Evolutionary conservation across 1,284 basidiomycete species (phyloP), one percentile per base, ranked within the genome.

Genomic region (Volvariella surrecta): DNA sequence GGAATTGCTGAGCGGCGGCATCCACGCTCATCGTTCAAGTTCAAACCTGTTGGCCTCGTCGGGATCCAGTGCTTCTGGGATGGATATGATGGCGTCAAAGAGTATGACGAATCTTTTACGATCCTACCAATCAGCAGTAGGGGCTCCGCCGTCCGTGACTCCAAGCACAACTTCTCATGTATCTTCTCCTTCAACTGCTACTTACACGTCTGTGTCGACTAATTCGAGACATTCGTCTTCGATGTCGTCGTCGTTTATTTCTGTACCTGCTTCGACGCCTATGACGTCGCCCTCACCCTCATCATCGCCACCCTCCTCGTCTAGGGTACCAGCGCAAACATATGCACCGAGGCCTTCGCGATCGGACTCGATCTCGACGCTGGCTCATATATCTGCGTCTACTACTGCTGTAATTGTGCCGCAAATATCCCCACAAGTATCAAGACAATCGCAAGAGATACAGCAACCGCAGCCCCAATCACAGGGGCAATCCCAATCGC

Each of bases 121-220:
- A 32, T 50, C 44, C 21, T 52, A 52, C 50, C 50, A 21, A n/a
- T 40, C 32, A 39, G 28, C 30, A 43, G 47, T 47, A 53, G 53
- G 49, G 6, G 24, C 11, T 28, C 11, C 24, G 11, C 11, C 24
- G 11, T 28, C 24, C 6, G 24, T 11, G 24, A 28, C 24, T 6
- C 38, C 40, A 30, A 43, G 45, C 37, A 30, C 50, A 3, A 43
- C 40, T 17, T 47, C 50, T n/a, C 43, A 47, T 7, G 45, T 49
- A 32, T 45, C 47, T 16, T 48, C 46, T 18, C 42, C 48, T 38
- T 19, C 16, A 39, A n/a, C 47, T 16, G 44, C 46, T 18, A 41
- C 48, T 38, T 19, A 13, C 39, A n/a, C 34, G 30, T 18, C 39
- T 35, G 10, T n/a, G 18, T n/a, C 41, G 38, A 20, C 47, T 45